A percentile compares a stretch with the other conserved stretches of the same genome.
Evolutionary conservation across 345 rosid species (phyloP).

Genomic region (Eucalyptus sp.): DNA sequence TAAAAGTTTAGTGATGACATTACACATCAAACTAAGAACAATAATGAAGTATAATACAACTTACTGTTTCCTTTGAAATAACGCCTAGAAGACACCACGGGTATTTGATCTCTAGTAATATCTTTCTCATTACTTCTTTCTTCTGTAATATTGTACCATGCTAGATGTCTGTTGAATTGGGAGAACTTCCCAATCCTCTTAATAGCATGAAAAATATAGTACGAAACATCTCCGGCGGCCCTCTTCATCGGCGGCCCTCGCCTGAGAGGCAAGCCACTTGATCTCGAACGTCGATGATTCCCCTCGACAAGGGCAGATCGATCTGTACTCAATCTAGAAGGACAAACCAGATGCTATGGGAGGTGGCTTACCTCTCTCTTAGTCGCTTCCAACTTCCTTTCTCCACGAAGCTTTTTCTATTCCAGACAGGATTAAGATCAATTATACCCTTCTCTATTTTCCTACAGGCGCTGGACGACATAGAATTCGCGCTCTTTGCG

Average conservation of each 20-base stretch:
- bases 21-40: rapidly evolving
- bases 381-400: not conserved
- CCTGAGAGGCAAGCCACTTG: not conserved
- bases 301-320: not conserved
- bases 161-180: not conserved
- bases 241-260: not conserved
- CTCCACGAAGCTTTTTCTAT: not conserved
- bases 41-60: not conserved
- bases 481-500: not conserved
- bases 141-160: not conserved
- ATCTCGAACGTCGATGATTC: not conserved
- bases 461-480: not conserved
- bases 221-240: not conserved
- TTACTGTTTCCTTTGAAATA: rapidly evolving
- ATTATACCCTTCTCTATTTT: not conserved
- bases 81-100: not conserved
- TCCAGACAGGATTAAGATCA: not conserved
- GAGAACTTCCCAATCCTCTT: not conserved
- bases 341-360: not conserved
- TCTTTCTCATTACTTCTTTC: not conserved
- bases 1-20: rapidly evolving
- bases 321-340: not conserved
- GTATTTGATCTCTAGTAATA: not conserved
- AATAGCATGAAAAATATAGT: not conserved
- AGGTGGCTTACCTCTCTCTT: not conserved